phyloP scores from a whole-genome alignment of 257 asterid genomes.

The Ocimum tenuiflorum region DNA sequence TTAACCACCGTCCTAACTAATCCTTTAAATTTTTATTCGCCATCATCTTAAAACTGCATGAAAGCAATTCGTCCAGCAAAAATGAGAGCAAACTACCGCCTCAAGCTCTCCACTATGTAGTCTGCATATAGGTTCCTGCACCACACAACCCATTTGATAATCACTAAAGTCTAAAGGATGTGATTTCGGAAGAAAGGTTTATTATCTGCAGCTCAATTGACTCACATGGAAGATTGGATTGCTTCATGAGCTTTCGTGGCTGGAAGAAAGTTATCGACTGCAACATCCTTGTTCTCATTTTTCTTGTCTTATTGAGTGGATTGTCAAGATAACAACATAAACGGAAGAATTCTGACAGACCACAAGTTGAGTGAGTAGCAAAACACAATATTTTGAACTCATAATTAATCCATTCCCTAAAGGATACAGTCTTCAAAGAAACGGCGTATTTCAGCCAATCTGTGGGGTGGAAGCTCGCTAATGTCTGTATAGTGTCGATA shows the following conservation, averaged over 20 bases:
- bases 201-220: not conserved
- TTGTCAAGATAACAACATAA: constrained; percentile 30
- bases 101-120: constrained; percentile 71
- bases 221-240: constrained; percentile 78
- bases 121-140: constrained; percentile 75
- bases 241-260: constrained; percentile 69
- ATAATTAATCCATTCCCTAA: not conserved
- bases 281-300: constrained; percentile 93
- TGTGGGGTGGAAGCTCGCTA: constrained; percentile 88
- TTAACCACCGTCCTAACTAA: constrained; percentile 13
- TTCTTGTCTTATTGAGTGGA: constrained; percentile 56
- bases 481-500: constrained; percentile 73
- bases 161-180: not conserved
- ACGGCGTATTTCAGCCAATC: constrained; percentile 88
- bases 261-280: constrained; percentile 70
- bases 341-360: not conserved
- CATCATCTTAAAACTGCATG: constrained; percentile 23
- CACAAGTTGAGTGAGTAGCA: not conserved
- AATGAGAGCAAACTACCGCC: constrained; percentile 43
- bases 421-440: constrained; percentile 96
- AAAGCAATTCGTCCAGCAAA: constrained; percentile 13
- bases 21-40: constrained; percentile 16
- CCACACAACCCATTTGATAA: constrained; percentile 5
- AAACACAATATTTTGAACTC: constrained; percentile 4
- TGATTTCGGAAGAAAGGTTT: not conserved